Evolutionary conservation across 108 stramenopile genomes (phyloP), one percentile per base, ranked within the genome.

Genomic region (Nitzschia sp.): DNA sequence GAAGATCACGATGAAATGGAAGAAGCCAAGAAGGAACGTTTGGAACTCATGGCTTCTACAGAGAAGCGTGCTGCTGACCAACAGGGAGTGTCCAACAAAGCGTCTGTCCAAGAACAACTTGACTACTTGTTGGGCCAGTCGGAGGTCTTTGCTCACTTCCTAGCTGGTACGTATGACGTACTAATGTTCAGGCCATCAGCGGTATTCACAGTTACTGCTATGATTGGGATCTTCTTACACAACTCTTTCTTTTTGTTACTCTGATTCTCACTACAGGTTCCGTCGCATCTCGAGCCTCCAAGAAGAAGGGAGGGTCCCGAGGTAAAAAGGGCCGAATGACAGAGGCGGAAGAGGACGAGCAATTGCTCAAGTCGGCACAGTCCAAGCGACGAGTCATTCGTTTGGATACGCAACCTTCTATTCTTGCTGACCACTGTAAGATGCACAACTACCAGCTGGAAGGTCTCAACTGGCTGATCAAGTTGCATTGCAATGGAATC

Each of bases 401-500:
- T 55, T 70, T 99, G 52, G 80, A 87, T 61, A 67, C 78, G 60
- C 99, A 99, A 78, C 99, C 99, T n/a, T 64, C 70, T 38, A 72
- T 72, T 63, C 68, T 97, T 46, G 83, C 89, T 15, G 26, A 43
- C 11, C 75, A 86, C 46, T 95, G 96, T 60, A 93, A 84, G 37
- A 97, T 99, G 97, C 95, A 98, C 57, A 75, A 75, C 20, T 99
- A 99, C 77, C 99, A 99, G 78, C 75, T 99, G 29, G 99, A 98
- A 81, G 99, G 99, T 37, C 80, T 99, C 63, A 98, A 98, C 77
- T 99, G 99, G 99, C 72, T 99, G 73, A 96, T 99, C 80, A 96
- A 96, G 65, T 86, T 98, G 42, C 95, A 99, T 77, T 97, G 98
- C 78, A 95, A 96, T 59, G 96, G 96, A 41, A 95, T 99, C 65